Evolutionary conservation across 2,329 filamentous ascomycete genomes (phyloP).

Genomic region (Beauveria medogensis): DNA sequence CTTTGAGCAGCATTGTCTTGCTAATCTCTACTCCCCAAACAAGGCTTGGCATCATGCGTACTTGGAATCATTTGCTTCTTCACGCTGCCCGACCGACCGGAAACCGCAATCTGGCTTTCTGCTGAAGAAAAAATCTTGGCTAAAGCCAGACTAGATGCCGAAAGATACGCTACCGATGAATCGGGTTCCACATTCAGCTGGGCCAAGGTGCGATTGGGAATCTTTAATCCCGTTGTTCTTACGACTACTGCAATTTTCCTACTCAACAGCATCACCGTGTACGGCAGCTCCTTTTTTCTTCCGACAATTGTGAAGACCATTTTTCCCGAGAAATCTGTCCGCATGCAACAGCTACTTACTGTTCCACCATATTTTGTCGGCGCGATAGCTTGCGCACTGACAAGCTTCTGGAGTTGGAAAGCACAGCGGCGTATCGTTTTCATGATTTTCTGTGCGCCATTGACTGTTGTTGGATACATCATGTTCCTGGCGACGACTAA

Average conservation of each 20-base stretch:
- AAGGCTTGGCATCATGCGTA: conserved; percentile 44
- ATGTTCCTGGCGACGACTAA: conserved; percentile 54
- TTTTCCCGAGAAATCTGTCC: conserved; percentile 48
- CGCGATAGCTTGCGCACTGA: neutral
- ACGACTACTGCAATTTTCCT: conserved; percentile 51
- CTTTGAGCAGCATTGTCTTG: no score
- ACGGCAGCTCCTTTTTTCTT: conserved; percentile 63
- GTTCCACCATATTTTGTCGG: conserved; percentile 6
- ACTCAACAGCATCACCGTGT: conserved; percentile 62
- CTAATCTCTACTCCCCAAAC: neutral
- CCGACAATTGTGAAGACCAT: conserved; percentile 65
- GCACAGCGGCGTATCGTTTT: conserved; percentile 24
- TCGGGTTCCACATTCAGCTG: conserved; percentile 51
- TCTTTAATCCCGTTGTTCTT: conserved; percentile 50
- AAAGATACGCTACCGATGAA: conserved; percentile 49
- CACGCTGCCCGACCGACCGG: conserved; percentile 58
- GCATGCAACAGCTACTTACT: conserved; percentile 48
- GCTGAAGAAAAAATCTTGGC: conserved; percentile 55
- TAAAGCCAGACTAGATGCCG: conserved; percentile 49
- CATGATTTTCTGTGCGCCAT: conserved; percentile 48
- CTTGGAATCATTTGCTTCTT: conserved; percentile 50
- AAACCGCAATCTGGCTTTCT: conserved; percentile 56
- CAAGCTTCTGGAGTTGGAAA: conserved; percentile 9
- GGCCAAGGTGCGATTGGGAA: conserved; percentile 51
- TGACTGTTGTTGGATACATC: conserved; percentile 60